Conservation (phyloP, 768 basidiomycete genomes). For the Amylocystis lapponica region DNA sequence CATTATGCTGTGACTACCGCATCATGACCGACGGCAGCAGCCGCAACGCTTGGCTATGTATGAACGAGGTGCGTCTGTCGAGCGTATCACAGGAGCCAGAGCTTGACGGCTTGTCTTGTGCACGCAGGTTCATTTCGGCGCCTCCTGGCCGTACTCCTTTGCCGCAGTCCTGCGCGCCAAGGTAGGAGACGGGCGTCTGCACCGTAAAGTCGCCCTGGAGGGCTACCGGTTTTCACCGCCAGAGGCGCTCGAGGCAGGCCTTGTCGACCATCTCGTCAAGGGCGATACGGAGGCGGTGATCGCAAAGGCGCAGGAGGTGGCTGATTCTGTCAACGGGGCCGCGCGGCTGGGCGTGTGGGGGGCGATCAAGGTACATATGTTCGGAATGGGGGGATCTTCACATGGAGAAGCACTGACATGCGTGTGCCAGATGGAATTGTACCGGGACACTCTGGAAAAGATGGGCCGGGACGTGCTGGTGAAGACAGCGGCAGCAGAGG, state of each 20-base stretch:
- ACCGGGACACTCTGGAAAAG: constrained; percentile 45
- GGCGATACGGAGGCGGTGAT: constrained; percentile 56
- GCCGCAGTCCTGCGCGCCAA: constrained; percentile 59
- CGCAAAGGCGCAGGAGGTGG: constrained; percentile 59
- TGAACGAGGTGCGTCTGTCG: constrained; percentile 70
- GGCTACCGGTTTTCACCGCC: constrained; percentile 72
- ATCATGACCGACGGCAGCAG: constrained; percentile 80
- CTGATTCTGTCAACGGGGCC: constrained; percentile 42
- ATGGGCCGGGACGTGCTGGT: constrained; percentile 30
- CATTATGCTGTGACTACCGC: constrained; percentile 82
- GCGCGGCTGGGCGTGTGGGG: constrained; percentile 66
- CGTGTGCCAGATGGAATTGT: constrained; percentile 43
- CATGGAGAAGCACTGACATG: background rate
- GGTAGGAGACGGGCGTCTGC: constrained; percentile 48
- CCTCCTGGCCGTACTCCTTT: constrained; percentile 72
- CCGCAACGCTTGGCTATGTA: constrained; percentile 79
- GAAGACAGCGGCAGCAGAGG: constrained; percentile 35
- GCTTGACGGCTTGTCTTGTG: background rate
- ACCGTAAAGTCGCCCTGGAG: constrained; percentile 73
- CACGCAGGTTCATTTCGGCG: constrained; percentile 74
- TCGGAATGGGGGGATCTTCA: background rate
- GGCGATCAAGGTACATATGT: constrained; percentile 50
- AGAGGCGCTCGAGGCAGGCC: constrained; percentile 60
- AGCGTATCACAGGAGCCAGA: too few relatives aligned
- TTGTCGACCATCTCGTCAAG: constrained; percentile 66